A percentile compares a stretch with the other conserved stretches of the same genome.
These are phyloP conservation scores for Aphanocladium album DNA, from an alignment of 2,329 filamentous ascomycete genomes.

Conservation along the genomic window DNA sequence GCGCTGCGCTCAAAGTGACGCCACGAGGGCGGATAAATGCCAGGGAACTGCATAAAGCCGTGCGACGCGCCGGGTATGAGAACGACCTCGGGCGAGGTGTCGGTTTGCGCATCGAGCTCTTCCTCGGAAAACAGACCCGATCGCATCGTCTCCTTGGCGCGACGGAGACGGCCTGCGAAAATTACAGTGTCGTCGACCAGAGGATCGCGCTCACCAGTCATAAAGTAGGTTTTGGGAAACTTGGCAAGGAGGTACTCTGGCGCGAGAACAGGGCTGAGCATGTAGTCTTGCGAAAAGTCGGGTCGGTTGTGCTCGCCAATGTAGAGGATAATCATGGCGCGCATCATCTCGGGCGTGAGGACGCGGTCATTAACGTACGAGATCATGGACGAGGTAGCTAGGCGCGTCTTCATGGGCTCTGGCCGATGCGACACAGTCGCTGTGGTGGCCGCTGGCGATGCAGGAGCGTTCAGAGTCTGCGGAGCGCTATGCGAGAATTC, in stretches of 20 bases:
- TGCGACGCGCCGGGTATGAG: slow-evolving; percentile 87
- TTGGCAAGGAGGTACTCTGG: slow-evolving; percentile 75
- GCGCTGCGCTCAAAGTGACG: slow-evolving; percentile 75
- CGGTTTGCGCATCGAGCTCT: slow-evolving; percentile 10
- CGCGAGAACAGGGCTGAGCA: slow-evolving; percentile 83
- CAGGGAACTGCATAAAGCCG: slow-evolving; percentile 88
- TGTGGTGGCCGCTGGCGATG: slow-evolving; percentile 15
- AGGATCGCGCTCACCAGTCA: slow-evolving; percentile 92
- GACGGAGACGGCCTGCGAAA: slow-evolving; percentile 81
- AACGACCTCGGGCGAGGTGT: slow-evolving; percentile 59
- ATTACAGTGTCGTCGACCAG: slow-evolving; percentile 96
- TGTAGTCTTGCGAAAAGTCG: slow-evolving; percentile 86
- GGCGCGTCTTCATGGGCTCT: slow-evolving; percentile 67
- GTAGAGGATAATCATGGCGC: slow-evolving; percentile 97
- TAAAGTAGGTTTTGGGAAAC: slow-evolving; percentile 93
- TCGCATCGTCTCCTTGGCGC: slow-evolving; percentile 60
- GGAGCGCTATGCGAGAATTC: slow-evolving; percentile 48
- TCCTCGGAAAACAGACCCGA: slow-evolving; percentile 9
- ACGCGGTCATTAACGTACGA: slow-evolving; percentile 97
- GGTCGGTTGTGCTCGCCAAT: slow-evolving; percentile 90
- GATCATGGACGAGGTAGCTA: slow-evolving; percentile 94
- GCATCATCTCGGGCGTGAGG: slow-evolving; percentile 95
- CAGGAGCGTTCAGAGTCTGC: slow-evolving; percentile 22
- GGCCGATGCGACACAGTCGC: slow-evolving; percentile 45
- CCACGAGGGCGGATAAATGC: slow-evolving; percentile 85